These are phyloP conservation scores for Penicillium argentinense DNA, from an alignment of 495 filamentous ascomycete species.

Conservation along the genomic window DNA sequence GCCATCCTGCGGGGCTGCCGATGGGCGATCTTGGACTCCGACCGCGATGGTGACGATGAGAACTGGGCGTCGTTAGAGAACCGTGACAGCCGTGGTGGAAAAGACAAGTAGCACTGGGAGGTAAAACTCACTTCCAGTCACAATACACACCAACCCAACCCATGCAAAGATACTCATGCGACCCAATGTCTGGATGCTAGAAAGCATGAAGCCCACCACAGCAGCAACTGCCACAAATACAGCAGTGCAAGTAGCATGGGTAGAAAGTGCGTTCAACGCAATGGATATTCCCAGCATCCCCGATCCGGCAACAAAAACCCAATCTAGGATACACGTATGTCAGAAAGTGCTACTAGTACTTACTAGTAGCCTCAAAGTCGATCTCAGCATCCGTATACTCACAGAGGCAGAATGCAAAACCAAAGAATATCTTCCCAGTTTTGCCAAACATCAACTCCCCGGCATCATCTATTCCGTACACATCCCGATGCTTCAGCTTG, in stretches of 20 bases:
- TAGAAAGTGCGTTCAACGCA: slow-evolving; percentile 63
- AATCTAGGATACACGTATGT: too few relatives aligned
- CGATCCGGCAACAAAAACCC: slow-evolving; percentile 39
- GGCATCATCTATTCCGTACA: slow-evolving; percentile 68
- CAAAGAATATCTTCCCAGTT: slow-evolving; percentile 61
- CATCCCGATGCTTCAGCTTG: slow-evolving; percentile 63
- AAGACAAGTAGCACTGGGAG: slow-evolving; percentile 19
- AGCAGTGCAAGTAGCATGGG: slow-evolving; percentile 62
- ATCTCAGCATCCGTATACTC: slow-evolving; percentile 8
- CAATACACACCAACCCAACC: slow-evolving; percentile 35
- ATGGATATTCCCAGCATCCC: slow-evolving; percentile 69
- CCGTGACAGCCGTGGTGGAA: slow-evolving; percentile 36
- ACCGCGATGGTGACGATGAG: slow-evolving; percentile 69
- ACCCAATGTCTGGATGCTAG: slow-evolving; percentile 39
- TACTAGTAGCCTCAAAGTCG: slow-evolving; percentile 36
- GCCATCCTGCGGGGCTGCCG: slow-evolving; percentile 30
- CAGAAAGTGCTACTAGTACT: too few relatives aligned
- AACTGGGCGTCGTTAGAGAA: too few relatives aligned
- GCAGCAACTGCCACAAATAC: slow-evolving; percentile 39
- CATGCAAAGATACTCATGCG: slow-evolving; percentile 41
- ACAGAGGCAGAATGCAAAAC: slow-evolving; percentile 51
- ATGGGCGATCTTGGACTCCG: slow-evolving; percentile 49
- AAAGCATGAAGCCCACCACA: slow-evolving; percentile 29
- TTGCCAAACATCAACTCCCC: slow-evolving; percentile 61
- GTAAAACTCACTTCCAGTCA: slow-evolving; percentile 40